Conservation (phyloP, 176 grass and related monocot species). For the Urochloa ruziziensis region DNA sequence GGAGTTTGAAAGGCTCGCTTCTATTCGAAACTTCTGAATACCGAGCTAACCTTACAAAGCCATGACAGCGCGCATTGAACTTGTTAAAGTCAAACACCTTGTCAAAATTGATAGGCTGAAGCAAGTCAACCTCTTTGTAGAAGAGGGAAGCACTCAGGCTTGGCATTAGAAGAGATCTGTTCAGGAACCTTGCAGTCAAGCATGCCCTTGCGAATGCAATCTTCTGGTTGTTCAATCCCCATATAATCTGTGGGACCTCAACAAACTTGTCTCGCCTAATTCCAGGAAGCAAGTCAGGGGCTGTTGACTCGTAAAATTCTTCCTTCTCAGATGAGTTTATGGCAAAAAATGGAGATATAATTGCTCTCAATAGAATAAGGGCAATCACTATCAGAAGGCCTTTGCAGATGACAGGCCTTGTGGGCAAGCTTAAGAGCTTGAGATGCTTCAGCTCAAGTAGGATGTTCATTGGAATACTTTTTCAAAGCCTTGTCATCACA, state of each 20-base stretch:
- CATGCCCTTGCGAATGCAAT: slow-evolving; percentile 89
- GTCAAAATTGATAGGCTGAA: slow-evolving; percentile 76
- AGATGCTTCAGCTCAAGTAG: slow-evolving; percentile 50
- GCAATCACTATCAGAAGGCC: slow-evolving; percentile 51
- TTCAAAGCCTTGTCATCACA: slow-evolving; percentile 32
- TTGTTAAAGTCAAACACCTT: slow-evolving; percentile 86
- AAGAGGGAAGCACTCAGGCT: slow-evolving; percentile 91
- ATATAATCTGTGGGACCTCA: slow-evolving; percentile 93
- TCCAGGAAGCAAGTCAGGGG: slow-evolving; percentile 44
- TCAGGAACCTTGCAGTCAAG: slow-evolving; percentile 82
- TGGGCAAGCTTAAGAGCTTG: slow-evolving; percentile 45
- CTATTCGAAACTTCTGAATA: slow-evolving; percentile 82
- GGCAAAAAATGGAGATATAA: slow-evolving; percentile 55
- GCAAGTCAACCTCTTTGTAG: slow-evolving; percentile 96
- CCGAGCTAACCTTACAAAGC: slow-evolving; percentile 72
- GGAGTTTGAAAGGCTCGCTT: slow-evolving; percentile 51
- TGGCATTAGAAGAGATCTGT: slow-evolving; percentile 93
- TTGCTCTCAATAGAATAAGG: slow-evolving; percentile 54
- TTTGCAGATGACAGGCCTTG: slow-evolving; percentile 53
- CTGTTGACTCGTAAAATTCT: slow-evolving; percentile 42
- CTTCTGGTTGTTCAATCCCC: slow-evolving; percentile 99
- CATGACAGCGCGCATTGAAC: slow-evolving; percentile 73
- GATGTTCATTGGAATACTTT: slow-evolving; percentile 36
- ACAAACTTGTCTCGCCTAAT: slow-evolving; percentile 77
- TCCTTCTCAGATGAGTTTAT: slow-evolving; percentile 49